Conservation (phyloP, 805 yeast species). For the Dipodascus albidus region DNA sequence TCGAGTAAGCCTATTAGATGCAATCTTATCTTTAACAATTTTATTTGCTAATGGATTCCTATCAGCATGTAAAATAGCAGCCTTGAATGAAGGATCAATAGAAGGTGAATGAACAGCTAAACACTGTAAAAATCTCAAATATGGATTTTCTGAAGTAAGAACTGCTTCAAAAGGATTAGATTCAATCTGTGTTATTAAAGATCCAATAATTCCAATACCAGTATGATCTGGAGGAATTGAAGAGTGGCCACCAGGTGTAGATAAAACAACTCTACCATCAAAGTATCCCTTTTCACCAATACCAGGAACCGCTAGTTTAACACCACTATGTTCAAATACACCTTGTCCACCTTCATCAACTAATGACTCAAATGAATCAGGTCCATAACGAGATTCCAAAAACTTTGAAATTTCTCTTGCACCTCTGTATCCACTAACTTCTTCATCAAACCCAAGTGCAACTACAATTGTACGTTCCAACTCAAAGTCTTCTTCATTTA, state of each 20-base stretch:
- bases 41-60: slow-evolving; percentile 8
- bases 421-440: slow-evolving; percentile 48
- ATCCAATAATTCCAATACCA: slow-evolving; percentile 54
- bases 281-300: slow-evolving; percentile 48
- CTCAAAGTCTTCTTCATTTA: slow-evolving; percentile 33
- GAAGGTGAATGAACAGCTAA: slow-evolving; percentile 36
- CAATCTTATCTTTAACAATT: not conserved
- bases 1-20: not conserved
- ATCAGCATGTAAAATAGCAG: not conserved
- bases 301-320: slow-evolving; percentile 34
- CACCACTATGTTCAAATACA: slow-evolving; percentile 9
- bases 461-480: slow-evolving; percentile 49
- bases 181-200: slow-evolving; percentile 43
- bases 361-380: slow-evolving; percentile 45
- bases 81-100: slow-evolving; percentile 16
- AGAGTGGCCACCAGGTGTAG: slow-evolving; percentile 62
- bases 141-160: slow-evolving; percentile 43
- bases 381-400: slow-evolving; percentile 46
- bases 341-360: slow-evolving; percentile 60
- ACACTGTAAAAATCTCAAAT: slow-evolving; percentile 43
- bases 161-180: slow-evolving; percentile 37
- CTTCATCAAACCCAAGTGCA: slow-evolving; percentile 71
- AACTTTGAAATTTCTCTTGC: slow-evolving; percentile 41
- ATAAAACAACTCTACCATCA: slow-evolving; percentile 34
- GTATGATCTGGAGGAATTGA: slow-evolving; percentile 69